phyloP scores from a whole-genome alignment of 495 filamentous ascomycete genomes.

The Aspergillus sparsus region DNA sequence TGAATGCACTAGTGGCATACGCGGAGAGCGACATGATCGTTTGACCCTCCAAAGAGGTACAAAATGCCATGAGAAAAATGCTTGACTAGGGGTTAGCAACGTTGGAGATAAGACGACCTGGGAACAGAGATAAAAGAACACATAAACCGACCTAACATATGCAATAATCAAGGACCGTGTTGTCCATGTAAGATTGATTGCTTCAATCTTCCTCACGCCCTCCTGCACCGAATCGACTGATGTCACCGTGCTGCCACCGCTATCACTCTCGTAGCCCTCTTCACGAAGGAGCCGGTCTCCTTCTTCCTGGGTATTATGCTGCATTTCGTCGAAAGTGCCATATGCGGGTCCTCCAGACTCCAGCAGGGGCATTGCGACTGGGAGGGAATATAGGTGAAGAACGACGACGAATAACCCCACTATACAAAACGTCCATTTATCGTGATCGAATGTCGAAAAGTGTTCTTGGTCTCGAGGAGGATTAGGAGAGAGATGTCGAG shows the following conservation, averaged over 20 bases:
- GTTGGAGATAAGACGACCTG: not conserved
- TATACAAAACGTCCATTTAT: slow-evolving; percentile 32
- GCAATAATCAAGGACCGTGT: slow-evolving; percentile 52
- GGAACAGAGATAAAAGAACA: slow-evolving; percentile 12
- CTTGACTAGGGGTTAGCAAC: slow-evolving; percentile 37
- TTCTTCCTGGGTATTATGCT: slow-evolving; percentile 26
- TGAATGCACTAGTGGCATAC: slow-evolving; percentile 62
- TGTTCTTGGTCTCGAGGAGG: slow-evolving; percentile 8
- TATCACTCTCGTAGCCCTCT: slow-evolving; percentile 34
- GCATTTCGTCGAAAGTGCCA: slow-evolving; percentile 39
- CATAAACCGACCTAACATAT: slow-evolving; percentile 51
- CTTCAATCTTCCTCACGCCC: slow-evolving; percentile 58
- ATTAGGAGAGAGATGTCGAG: not conserved
- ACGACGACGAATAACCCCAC: slow-evolving; percentile 5
- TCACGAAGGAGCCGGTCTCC: slow-evolving; percentile 40
- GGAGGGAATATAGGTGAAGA: slow-evolving; percentile 13
- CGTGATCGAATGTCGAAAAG: slow-evolving; percentile 6
- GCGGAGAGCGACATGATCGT: slow-evolving; percentile 56
- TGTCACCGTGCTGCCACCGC: slow-evolving; percentile 26
- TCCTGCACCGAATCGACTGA: slow-evolving; percentile 47
- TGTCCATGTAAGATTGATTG: slow-evolving; percentile 59
- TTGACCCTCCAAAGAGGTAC: slow-evolving; percentile 57
- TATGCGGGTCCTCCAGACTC: slow-evolving; percentile 42
- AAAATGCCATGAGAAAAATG: slow-evolving; percentile 58
- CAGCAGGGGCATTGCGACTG: slow-evolving; percentile 41